These are phyloP conservation scores for Simplicillium aogashimaense DNA, from an alignment of 2,329 filamentous ascomycete genomes.

Conservation along the genomic window DNA sequence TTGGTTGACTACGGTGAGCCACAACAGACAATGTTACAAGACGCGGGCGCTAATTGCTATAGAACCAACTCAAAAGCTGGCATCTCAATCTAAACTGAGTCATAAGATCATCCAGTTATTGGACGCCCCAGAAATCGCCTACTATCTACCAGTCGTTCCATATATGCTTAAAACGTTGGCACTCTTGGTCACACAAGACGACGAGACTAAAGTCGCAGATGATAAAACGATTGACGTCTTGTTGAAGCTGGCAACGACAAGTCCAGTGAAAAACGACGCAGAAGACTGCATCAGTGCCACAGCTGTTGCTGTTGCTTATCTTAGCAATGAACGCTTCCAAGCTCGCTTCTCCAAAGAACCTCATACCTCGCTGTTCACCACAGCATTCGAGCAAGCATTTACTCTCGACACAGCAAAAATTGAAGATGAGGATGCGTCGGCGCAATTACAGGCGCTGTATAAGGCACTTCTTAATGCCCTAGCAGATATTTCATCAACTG, in stretches of 20 bases:
- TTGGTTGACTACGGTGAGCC: conserved; percentile 51
- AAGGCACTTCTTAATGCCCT: conserved; percentile 39
- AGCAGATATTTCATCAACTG: conserved; percentile 41
- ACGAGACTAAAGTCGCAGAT: conserved; percentile 33
- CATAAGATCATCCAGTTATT: conserved; percentile 38
- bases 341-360: conserved; percentile 29
- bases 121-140: conserved; percentile 29
- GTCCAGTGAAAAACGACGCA: conserved; percentile 30
- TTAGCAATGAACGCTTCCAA: conserved; percentile 43
- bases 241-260: conserved; percentile 34
- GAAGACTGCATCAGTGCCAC: conserved; percentile 44
- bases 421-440: conserved; percentile 33
- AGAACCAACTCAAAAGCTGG: conserved; percentile 49
- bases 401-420: conserved; percentile 26
- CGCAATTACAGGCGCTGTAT: conserved; percentile 36
- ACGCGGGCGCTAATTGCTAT: background rate
- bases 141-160: conserved; percentile 32
- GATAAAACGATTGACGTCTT: conserved; percentile 37
- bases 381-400: conserved; percentile 37
- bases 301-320: conserved; percentile 44
- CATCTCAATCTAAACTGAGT: conserved; percentile 41
- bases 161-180: conserved; percentile 48
- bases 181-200: conserved; percentile 41
- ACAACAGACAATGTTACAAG: background rate
- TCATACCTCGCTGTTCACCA: conserved; percentile 32